phyloP scores from a whole-genome alignment of 225 moss, liverwort and hornwort genomes.

The Physcomitrium patens region DNA sequence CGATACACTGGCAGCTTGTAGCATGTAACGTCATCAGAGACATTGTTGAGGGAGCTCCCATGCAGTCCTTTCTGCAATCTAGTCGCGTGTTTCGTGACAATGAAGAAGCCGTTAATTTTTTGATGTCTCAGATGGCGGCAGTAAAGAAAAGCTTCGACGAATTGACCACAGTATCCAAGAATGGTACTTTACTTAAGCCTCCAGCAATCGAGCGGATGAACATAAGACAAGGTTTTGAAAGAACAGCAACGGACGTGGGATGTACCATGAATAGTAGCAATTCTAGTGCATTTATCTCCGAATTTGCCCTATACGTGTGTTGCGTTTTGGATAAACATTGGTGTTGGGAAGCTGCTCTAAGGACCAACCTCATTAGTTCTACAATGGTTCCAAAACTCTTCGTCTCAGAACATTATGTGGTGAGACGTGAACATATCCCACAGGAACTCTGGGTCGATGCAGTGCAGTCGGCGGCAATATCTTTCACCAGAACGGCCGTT shows the following conservation, averaged over 20 bases:
- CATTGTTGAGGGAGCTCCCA: constrained; percentile 72
- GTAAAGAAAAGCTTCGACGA: constrained; percentile 57
- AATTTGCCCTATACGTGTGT: constrained; percentile 80
- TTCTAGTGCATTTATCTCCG: constrained; percentile 52
- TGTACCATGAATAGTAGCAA: constrained; percentile 24
- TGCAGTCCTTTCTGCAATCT: constrained; percentile 76
- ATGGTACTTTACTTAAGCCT: constrained; percentile 23
- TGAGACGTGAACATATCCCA: constrained; percentile 29
- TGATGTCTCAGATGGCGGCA: constrained; percentile 74
- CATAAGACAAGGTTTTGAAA: constrained; percentile 38
- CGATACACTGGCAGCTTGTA: constrained; percentile 72
- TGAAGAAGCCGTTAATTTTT: constrained; percentile 58
- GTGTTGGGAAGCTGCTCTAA: constrained; percentile 86
- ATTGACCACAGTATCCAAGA: constrained; percentile 26
- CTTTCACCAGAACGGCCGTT: background rate
- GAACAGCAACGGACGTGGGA: constrained; percentile 21
- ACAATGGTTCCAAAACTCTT: constrained; percentile 56
- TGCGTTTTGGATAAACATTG: constrained; percentile 81
- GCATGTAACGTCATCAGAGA: constrained; percentile 91
- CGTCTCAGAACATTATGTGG: constrained; percentile 38
- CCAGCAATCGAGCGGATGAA: constrained; percentile 37
- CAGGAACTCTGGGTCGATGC: constrained; percentile 27
- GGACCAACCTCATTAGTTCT: constrained; percentile 54
- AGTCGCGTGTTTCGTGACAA: constrained; percentile 63
- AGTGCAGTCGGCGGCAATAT: constrained; percentile 10